Conservation (phyloP, 495 filamentous ascomycete species). For the Penicillium fimorum region DNA sequence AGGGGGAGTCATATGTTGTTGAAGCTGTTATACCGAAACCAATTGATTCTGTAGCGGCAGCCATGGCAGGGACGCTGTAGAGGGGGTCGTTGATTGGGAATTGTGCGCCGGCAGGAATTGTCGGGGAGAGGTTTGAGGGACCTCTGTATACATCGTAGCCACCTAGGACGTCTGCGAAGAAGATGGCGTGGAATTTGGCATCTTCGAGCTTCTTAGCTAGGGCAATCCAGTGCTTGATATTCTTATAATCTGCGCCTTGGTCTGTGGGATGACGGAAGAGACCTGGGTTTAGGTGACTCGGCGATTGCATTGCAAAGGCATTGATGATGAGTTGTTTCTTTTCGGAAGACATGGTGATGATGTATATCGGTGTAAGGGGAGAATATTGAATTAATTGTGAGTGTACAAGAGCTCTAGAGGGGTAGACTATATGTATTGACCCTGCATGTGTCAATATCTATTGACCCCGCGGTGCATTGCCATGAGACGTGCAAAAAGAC, state of each 20-base stretch:
- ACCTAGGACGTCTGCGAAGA: constrained; percentile 52
- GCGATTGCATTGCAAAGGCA: constrained; percentile 54
- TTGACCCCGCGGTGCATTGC: constrained; percentile 21
- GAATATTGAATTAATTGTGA: not conserved
- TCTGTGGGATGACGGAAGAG: constrained; percentile 50
- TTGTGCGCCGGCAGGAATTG: constrained; percentile 60
- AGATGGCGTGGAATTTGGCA: constrained; percentile 55
- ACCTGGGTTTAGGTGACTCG: constrained; percentile 51
- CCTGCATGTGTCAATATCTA: constrained; percentile 7
- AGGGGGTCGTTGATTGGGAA: constrained; percentile 62
- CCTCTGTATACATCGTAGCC: constrained; percentile 68
- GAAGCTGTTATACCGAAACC: constrained; percentile 66
- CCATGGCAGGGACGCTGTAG: constrained; percentile 45
- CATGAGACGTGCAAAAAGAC: constrained; percentile 19
- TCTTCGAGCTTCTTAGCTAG: constrained; percentile 48
- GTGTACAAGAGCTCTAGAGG: not conserved
- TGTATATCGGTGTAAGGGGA: not conserved
- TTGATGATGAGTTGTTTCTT: constrained; percentile 57
- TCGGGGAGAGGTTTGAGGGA: constrained; percentile 53
- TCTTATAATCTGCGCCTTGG: constrained; percentile 47
- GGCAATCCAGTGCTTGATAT: constrained; percentile 44
- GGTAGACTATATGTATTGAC: constrained; percentile 7
- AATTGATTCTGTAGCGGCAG: constrained; percentile 57
- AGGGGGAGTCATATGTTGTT: constrained; percentile 67
- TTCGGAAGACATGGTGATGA: constrained; percentile 22